Evolutionary conservation across 257 asterid species (phyloP), one percentile per base, ranked within the genome.

Genomic region (Jacaranda mimosifolia): DNA sequence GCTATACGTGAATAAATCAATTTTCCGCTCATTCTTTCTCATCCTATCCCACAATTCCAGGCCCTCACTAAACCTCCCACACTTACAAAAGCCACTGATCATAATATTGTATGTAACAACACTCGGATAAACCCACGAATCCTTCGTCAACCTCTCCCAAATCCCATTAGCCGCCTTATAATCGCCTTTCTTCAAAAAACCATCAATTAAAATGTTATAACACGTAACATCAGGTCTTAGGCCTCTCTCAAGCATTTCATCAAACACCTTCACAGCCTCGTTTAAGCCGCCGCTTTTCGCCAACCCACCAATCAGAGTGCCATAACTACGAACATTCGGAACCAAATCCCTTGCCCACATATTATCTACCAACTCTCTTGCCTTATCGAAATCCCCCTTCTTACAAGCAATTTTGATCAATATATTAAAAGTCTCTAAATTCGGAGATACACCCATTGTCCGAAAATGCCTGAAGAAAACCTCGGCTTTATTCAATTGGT

Each of bases 81-180:
- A 91, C 83, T 88, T 89, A 64, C 96, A 91, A 85, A 96, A 85
- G 59, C 99, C 98, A 84, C 89, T 90, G 81, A 95, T 90, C 92
- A 90, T 72, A 78, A 91, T 82, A 81, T 95, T 95, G 80, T 93
- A 93, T 13, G 93, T 88, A 76, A 79, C 91, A 48, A 84, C 85
- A 71, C 84, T 91, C 14, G 98, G 99, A 83, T 83, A 91, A 78
- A 82, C 92, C 72, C 77, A 64, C 1, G 94, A 78, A 72, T 83
- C 92, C 48, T 80, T 77, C 0, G 70, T 73, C 85, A 96, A 86
- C 87, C 90, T 88, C 85, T 85, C 90, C 97, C 97, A 93, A 45
- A 90, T 78, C 79, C 51, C 86, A 46, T 83, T 86, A 5, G 89
- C 97, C 40, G 78, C 88, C 13, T 52, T 62, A 10, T 73, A 79